Evolutionary conservation across 2,329 filamentous ascomycete genomes (phyloP).

Genomic region (Aspergillus puulaauensis): DNA sequence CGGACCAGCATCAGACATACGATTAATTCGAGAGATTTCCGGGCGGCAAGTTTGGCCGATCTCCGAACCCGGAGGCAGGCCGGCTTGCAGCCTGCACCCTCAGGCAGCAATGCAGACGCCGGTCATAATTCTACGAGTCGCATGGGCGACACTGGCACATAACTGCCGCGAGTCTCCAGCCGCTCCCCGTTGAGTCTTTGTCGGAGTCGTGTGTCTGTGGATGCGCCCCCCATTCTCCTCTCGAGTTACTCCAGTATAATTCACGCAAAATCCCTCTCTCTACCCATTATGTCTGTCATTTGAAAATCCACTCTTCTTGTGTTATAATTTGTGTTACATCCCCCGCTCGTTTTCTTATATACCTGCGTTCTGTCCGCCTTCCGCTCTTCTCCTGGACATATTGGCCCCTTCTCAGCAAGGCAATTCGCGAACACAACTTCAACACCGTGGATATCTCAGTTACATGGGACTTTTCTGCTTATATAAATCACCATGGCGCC

Average conservation of each 20-base stretch:
- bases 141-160: not conserved
- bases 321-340: conserved; percentile 11
- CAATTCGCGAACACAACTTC: conserved; percentile 6
- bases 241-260: not conserved
- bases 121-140: conserved; percentile 2
- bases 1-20: not conserved
- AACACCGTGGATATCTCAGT: not conserved
- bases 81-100: not conserved
- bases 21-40: conserved; percentile 20
- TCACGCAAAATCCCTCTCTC: not conserved
- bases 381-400: conserved; percentile 15
- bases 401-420: conserved; percentile 4
- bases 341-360: conserved; percentile 9
- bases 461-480: conserved; percentile 14
- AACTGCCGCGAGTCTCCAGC: not conserved
- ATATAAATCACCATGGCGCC: conserved; percentile 33
- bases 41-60: conserved; percentile 27
- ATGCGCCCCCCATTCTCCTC: not conserved
- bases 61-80: conserved; percentile 19
- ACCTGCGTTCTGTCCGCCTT: conserved; percentile 5
- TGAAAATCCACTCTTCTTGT: conserved; percentile 3
- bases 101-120: not conserved
- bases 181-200: not conserved
- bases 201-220: conserved; percentile 1
- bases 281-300: conserved; percentile 5